A percentile compares a stretch with the other conserved stretches of the same genome.
These are phyloP conservation scores for Mikania micrantha DNA, from an alignment of 129 eudicot genomes.

Conservation along the genomic window DNA sequence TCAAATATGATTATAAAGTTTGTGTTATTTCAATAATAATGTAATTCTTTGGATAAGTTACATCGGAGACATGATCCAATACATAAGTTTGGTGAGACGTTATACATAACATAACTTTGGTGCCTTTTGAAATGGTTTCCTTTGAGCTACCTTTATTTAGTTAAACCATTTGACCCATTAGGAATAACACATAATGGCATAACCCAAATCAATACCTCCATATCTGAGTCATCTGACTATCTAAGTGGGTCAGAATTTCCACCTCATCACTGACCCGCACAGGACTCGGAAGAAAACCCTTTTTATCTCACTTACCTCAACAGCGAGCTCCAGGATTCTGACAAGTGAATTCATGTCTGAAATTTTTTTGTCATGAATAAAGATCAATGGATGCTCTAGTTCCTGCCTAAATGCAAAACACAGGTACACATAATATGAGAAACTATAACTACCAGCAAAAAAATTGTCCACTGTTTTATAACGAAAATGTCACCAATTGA, in stretches of 20 bases:
- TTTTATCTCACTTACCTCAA: conserved; percentile 44
- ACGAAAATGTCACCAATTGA: neutral
- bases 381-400: conserved; percentile 80
- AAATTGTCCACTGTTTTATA: neutral
- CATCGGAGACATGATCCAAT: neutral
- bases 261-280: neutral
- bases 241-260: neutral
- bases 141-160: neutral
- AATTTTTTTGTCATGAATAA: conserved; percentile 86
- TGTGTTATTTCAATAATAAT: neutral
- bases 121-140: neutral
- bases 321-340: conserved; percentile 74
- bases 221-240: no score
- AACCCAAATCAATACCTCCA: neutral
- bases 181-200: neutral
- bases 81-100: neutral
- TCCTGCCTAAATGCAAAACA: conserved; percentile 66
- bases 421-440: conserved; percentile 22
- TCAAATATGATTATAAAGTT: neutral
- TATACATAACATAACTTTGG: no score
- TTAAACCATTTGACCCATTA: neutral
- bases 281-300: neutral
- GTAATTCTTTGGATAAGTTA: neutral
- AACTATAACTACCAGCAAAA: neutral
- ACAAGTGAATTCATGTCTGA: conserved; percentile 65